Evolutionary conservation across 257 asterid genomes (phyloP).

Genomic region (Gentiana dahurica): DNA sequence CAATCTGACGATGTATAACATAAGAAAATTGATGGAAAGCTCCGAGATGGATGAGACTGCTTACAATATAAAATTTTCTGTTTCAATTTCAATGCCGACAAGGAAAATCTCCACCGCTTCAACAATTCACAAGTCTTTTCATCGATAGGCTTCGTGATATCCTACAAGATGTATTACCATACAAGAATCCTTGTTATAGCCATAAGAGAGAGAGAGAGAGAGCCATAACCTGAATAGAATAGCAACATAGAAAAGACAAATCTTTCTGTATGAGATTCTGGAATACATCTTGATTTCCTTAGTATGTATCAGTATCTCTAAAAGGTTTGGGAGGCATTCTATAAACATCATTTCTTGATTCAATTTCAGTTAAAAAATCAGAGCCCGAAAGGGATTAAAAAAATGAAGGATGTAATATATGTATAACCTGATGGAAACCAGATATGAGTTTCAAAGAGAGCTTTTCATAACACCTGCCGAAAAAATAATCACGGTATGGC

Average conservation of each 20-base stretch:
- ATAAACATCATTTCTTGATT: not conserved
- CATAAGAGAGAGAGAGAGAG: not conserved
- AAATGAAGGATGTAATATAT: not conserved
- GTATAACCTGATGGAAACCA: conserved; percentile 82
- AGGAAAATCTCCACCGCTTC: conserved; percentile 68
- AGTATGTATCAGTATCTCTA: not conserved
- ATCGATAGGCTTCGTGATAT: conserved; percentile 79
- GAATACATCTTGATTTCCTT: not conserved
- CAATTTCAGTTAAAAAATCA: conserved; percentile 1
- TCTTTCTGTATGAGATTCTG: not conserved
- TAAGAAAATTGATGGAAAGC: not conserved
- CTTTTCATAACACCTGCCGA: conserved; percentile 73
- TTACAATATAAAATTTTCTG: conserved; percentile 87
- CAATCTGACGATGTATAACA: no score
- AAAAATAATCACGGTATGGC: conserved; percentile 11
- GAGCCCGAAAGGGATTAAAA: not conserved
- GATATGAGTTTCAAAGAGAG: conserved; percentile 69
- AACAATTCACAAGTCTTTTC: conserved; percentile 68
- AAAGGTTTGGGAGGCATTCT: not conserved
- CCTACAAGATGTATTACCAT: conserved; percentile 31
- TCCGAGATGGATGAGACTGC: conserved; percentile 6
- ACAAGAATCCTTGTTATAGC: conserved; percentile 1
- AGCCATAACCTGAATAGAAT: not conserved
- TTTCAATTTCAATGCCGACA: conserved; percentile 81
- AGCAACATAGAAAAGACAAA: not conserved